Evolutionary conservation across 2,329 filamentous ascomycete species (phyloP), one percentile per base, ranked within the genome.

Genomic region (Curvularia verruculosa): DNA sequence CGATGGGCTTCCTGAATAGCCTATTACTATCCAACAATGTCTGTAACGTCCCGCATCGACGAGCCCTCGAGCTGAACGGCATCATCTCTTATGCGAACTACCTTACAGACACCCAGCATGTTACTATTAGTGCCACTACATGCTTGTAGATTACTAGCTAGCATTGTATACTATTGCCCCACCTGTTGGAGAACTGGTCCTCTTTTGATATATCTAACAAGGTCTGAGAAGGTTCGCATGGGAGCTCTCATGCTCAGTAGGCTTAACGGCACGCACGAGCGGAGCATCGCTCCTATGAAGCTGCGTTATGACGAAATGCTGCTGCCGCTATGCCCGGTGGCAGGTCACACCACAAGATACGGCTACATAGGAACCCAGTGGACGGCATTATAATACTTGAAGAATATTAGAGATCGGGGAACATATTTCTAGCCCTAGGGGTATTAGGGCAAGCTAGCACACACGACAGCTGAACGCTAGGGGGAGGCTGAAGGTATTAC

Each of bases 41-140:
- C 52, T n/a, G n/a, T n/a, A n/a, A n/a, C n/a, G n/a, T n/a, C n/a
- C n/a, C n/a, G n/a, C n/a, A n/a, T n/a, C n/a, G n/a, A n/a, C n/a
- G n/a, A n/a, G n/a, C n/a, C n/a, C n/a, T n/a, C n/a, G n/a, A n/a
- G n/a, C n/a, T n/a, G n/a, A n/a, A n/a, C n/a, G n/a, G n/a, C n/a
- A n/a, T n/a, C n/a, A n/a, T n/a, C n/a, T 55, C 52, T 28, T 46
- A 26, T 37, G 26, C 52, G 44, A 49, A 52, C 28, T 19, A 51
- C 40, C 36, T 54, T 43, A 54, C 46, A 54, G 49, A 58, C 46
- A 60, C 43, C 41, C 43, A 39, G 60, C 43, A 63, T 53, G 52
- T 58, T 61, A 63, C 58, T 18, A 57, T 59, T 45, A 41, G 40
- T 63, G 47, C 58, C 28, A 63, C 55, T n/a, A 36, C 36, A 60